Evolutionary conservation across 2,329 filamentous ascomycete species (phyloP).

Genomic region (Pestalotiopsis sp.): DNA sequence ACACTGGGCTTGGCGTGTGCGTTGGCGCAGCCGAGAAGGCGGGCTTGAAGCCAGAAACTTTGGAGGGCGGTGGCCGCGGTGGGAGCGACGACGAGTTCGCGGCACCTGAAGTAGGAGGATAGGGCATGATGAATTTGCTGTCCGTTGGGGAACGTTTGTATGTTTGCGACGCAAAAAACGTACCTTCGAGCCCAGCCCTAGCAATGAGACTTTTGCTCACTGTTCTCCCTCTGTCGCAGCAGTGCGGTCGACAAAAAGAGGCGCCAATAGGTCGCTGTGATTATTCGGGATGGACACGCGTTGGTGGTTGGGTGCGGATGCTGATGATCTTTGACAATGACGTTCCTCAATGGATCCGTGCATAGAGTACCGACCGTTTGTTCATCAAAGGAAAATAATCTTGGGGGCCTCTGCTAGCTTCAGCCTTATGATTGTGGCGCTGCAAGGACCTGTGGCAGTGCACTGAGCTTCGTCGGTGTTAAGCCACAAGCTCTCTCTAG

Average conservation of each 20-base stretch:
- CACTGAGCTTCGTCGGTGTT: not conserved
- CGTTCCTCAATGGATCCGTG: not conserved
- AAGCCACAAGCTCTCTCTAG: not conserved
- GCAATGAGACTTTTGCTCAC: conserved; percentile 14
- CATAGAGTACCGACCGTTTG: too few relatives aligned
- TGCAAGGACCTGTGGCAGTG: not conserved
- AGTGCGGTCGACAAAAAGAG: not conserved
- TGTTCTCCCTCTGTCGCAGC: not conserved
- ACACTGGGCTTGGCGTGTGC: conserved; percentile 32
- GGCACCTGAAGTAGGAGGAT: conserved; percentile 83
- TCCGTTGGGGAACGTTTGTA: conserved; percentile 30
- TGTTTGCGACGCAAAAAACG: conserved; percentile 39
- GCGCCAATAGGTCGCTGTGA: not conserved
- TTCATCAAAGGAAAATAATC: not conserved
- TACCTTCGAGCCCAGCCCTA: conserved; percentile 50
- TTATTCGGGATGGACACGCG: not conserved
- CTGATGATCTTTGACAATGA: not conserved
- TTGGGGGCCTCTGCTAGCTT: not conserved
- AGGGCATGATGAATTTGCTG: conserved; percentile 76
- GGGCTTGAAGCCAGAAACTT: conserved; percentile 49
- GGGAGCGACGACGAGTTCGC: conserved; percentile 65
- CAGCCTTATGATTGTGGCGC: conserved; percentile 1
- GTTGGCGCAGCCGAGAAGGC: conserved; percentile 47
- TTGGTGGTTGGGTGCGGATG: not conserved
- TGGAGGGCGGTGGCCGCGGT: conserved; percentile 72